These are phyloP conservation scores for Ramaria sp. DNA, from an alignment of 768 basidiomycete species.

Conservation along the genomic window DNA sequence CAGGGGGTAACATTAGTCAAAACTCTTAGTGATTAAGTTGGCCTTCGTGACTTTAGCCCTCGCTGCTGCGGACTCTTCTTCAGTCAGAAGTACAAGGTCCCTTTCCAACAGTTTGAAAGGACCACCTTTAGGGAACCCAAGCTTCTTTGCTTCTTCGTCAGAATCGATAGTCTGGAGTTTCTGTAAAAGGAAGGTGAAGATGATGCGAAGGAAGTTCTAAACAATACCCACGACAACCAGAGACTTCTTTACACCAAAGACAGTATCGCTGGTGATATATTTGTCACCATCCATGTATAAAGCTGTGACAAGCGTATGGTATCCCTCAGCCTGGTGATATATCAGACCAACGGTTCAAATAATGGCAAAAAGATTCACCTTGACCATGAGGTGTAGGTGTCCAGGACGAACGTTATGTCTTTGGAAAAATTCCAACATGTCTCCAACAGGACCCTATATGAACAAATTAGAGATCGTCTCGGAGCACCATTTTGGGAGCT, in stretches of 20 bases:
- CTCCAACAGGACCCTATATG: slow-evolving; percentile 56
- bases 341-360: not conserved
- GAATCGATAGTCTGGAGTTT: slow-evolving; percentile 43
- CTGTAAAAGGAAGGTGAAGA: slow-evolving; percentile 27
- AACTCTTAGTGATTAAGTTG: not conserved
- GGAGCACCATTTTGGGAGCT: too few relatives aligned
- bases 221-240: slow-evolving; percentile 59
- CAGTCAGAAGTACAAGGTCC: slow-evolving; percentile 35
- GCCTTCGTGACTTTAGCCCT: slow-evolving; percentile 10
- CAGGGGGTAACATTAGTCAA: not conserved
- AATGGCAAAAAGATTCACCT: slow-evolving; percentile 15
- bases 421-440: slow-evolving; percentile 39
- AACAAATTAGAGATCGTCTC: slow-evolving; percentile 11
- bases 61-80: slow-evolving; percentile 27
- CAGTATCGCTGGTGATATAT: slow-evolving; percentile 58
- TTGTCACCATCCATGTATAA: slow-evolving; percentile 63
- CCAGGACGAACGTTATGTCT: slow-evolving; percentile 73
- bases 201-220: too few relatives aligned
- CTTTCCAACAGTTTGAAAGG: slow-evolving; percentile 37
- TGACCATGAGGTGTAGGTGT: slow-evolving; percentile 66
- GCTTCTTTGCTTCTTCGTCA: slow-evolving; percentile 39
- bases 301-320: slow-evolving; percentile 60
- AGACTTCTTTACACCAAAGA: slow-evolving; percentile 76
- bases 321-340: slow-evolving; percentile 42
- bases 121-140: slow-evolving; percentile 37